Evolutionary conservation across 495 filamentous ascomycete species (phyloP).

Genomic region (Hyaloscypha finlandica): DNA sequence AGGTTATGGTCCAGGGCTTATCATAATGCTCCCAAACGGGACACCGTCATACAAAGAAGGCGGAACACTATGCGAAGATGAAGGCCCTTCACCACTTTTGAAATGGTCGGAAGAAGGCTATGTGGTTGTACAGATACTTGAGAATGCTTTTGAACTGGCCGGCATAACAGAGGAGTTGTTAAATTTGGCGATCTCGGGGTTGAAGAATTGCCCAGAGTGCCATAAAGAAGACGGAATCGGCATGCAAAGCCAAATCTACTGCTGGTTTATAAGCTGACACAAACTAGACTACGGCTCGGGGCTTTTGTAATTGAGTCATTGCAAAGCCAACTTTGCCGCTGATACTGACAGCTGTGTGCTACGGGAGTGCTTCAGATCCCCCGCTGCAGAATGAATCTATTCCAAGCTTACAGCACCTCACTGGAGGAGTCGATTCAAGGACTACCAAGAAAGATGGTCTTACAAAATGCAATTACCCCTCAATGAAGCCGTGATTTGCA

Average conservation of each 20-base stretch:
- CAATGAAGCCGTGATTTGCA: conserved; percentile 8
- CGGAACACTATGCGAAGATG: not conserved
- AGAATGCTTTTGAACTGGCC: not conserved
- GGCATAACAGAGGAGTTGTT: conserved; percentile 19
- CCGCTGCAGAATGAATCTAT: not conserved
- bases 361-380: conserved; percentile 20
- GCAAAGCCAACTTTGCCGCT: not conserved
- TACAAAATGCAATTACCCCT: conserved; percentile 1
- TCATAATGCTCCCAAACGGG: conserved; percentile 25
- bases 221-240: not conserved
- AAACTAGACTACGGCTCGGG: not conserved
- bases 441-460: not conserved
- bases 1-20: conserved; percentile 32
- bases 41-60: conserved; percentile 3
- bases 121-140: conserved; percentile 44
- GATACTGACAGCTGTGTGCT: conserved; percentile 39
- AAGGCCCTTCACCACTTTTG: conserved; percentile 41
- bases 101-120: conserved; percentile 64
- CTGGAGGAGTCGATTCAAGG: not conserved
- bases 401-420: conserved; percentile 4
- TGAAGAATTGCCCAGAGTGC: not conserved
- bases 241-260: not conserved
- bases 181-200: conserved; percentile 9
- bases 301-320: not conserved
- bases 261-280: not conserved